phyloP scores from a whole-genome alignment of 805 yeast species.

The Jamesozyma spencerorum region DNA sequence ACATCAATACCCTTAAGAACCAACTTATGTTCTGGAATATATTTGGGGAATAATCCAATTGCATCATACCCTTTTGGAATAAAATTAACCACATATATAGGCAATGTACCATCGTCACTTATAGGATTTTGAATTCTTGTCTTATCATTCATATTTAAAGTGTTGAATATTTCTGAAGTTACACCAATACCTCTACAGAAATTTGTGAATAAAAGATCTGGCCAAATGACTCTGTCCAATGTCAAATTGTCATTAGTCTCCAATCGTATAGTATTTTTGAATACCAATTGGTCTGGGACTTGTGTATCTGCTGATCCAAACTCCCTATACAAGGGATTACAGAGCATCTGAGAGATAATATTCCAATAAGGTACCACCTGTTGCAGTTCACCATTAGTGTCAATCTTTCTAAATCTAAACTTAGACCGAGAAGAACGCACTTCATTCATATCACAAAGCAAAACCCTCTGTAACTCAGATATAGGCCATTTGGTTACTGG shows the following conservation, averaged over 20 bases:
- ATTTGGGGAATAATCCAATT: slow-evolving; percentile 21
- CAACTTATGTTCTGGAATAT: slow-evolving; percentile 9
- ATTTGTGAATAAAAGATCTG: slow-evolving; percentile 11
- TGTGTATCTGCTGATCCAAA: too few relatives aligned
- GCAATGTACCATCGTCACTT: slow-evolving; percentile 7
- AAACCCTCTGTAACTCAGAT: neutral
- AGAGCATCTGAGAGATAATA: neutral
- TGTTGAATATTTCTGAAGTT: slow-evolving; percentile 5
- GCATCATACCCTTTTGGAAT: slow-evolving; percentile 13
- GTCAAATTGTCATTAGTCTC: neutral
- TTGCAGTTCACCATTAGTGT: too few relatives aligned
- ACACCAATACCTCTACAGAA: slow-evolving; percentile 23
- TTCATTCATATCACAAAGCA: neutral
- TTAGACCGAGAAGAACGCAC: too few relatives aligned
- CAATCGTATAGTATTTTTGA: slow-evolving; percentile 5
- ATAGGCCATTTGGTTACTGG: neutral
- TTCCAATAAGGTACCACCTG: neutral
- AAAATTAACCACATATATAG: slow-evolving; percentile 7
- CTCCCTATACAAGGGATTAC: neutral
- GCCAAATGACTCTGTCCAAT: slow-evolving; percentile 13
- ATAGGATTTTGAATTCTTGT: slow-evolving; percentile 13
- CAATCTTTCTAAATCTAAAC: too few relatives aligned
- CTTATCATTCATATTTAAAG: slow-evolving; percentile 1
- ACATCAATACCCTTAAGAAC: slow-evolving; percentile 10
- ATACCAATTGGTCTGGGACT: neutral